These are phyloP conservation scores for Phalaenopsis aphrodite DNA, from an alignment of 106 monocot genomes.

Conservation along the genomic window DNA sequence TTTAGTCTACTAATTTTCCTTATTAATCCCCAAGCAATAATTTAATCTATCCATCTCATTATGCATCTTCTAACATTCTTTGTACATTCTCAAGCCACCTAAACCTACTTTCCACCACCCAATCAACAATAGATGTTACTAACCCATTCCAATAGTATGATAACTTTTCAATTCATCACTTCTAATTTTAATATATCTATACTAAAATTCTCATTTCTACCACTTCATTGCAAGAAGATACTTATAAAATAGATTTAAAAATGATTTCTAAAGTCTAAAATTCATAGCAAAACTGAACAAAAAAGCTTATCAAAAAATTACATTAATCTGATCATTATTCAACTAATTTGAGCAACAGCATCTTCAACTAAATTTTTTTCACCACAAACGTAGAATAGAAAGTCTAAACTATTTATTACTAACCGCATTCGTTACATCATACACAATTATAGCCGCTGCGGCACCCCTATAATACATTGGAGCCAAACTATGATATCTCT, in stretches of 20 bases:
- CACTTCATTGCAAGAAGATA: no score
- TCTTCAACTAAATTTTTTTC: no score
- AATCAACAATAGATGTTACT: neutral
- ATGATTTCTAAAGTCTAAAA: no score
- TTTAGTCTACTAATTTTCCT: neutral
- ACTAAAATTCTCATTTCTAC: no score
- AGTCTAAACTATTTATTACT: conserved; percentile 10
- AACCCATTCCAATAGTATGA: neutral
- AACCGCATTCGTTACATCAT: conserved; percentile 84
- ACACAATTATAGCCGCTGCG: conserved; percentile 89
- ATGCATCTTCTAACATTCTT: neutral
- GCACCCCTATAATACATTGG: conserved; percentile 98
- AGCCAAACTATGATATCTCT: conserved; percentile 96
- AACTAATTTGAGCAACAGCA: no score
- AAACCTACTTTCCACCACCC: neutral
- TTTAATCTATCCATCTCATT: neutral
- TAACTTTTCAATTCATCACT: neutral
- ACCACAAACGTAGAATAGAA: neutral
- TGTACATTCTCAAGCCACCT: neutral
- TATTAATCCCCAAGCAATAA: neutral
- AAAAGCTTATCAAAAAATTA: no score
- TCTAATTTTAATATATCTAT: no score
- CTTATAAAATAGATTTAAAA: no score
- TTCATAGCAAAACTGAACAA: no score
- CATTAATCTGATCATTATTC: no score